These are phyloP conservation scores for Phytophthora quininea DNA, from an alignment of 352 stramenopile species.

Conservation along the genomic window DNA sequence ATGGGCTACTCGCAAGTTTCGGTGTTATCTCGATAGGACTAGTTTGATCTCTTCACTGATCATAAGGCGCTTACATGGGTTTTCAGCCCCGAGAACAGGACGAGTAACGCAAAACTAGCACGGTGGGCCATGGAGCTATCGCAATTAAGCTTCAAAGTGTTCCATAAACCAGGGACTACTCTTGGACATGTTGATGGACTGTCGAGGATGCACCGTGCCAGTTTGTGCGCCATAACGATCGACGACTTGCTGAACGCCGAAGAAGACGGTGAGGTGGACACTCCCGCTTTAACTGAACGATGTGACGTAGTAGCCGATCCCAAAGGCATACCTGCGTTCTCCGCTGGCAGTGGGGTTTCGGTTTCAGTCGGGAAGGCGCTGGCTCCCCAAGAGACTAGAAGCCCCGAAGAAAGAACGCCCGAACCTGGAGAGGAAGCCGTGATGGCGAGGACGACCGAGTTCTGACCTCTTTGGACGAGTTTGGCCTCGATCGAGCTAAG, in stretches of 20 bases:
- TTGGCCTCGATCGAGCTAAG: background rate
- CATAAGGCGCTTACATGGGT: background rate
- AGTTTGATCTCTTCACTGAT: background rate
- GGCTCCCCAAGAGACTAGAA: too few relatives aligned
- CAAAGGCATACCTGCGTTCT: too few relatives aligned
- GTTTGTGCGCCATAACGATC: background rate
- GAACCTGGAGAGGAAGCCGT: too few relatives aligned
- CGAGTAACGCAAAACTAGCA: background rate
- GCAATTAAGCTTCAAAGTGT: background rate
- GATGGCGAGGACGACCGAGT: too few relatives aligned
- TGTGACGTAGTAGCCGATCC: too few relatives aligned
- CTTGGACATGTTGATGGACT: background rate
- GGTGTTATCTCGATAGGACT: background rate
- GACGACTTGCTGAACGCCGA: background rate
- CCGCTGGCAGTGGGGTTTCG: too few relatives aligned
- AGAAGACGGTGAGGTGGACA: background rate
- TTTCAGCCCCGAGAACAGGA: background rate
- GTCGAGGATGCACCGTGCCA: background rate
- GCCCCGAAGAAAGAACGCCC: too few relatives aligned
- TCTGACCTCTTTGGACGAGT: background rate
- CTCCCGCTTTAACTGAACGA: too few relatives aligned
- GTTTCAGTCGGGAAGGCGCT: too few relatives aligned
- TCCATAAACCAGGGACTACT: background rate
- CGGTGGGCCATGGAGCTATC: background rate
- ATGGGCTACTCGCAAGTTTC: background rate